Evolutionary conservation across 305 asterid species (phyloP).

Genomic region (Fraxinus angustifolia): DNA sequence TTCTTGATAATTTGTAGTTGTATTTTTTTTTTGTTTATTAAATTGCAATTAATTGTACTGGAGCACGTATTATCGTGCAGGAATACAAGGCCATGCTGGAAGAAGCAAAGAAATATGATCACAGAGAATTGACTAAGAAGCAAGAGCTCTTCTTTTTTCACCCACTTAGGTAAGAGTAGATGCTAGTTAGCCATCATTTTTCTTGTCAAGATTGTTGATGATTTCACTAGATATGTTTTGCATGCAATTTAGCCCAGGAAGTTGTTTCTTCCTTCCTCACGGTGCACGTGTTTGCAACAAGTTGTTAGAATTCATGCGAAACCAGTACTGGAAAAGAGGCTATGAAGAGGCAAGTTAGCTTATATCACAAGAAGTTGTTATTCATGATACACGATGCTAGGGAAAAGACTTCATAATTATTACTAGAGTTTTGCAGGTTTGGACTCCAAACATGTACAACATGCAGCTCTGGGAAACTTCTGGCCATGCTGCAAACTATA

Average conservation of each 20-base stretch:
- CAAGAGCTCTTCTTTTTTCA: constrained; percentile 98
- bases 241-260: constrained; percentile 75
- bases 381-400: background rate
- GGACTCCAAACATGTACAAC: constrained; percentile 90
- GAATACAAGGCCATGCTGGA: constrained; percentile 79
- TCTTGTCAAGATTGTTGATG: constrained; percentile 15
- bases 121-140: constrained; percentile 88
- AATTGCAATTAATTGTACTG: background rate
- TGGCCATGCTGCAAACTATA: constrained; percentile 98
- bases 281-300: constrained; percentile 85
- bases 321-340: constrained; percentile 69
- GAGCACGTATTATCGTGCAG: constrained; percentile 39
- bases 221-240: constrained; percentile 21
- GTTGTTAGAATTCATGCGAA: constrained; percentile 66
- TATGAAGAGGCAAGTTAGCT: constrained; percentile 51
- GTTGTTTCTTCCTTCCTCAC: constrained; percentile 79
- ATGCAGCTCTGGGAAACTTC: constrained; percentile 99
- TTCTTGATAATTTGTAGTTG: background rate
- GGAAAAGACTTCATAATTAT: constrained; percentile 7
- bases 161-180: constrained; percentile 65
- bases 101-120: constrained; percentile 97
- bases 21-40: background rate
- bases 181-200: constrained; percentile 2
- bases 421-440: constrained; percentile 54
- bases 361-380: background rate